Base-by-base conservation (phyloP, 1,284 basidiomycete species). In the Entoloma clypeatum region DNA sequence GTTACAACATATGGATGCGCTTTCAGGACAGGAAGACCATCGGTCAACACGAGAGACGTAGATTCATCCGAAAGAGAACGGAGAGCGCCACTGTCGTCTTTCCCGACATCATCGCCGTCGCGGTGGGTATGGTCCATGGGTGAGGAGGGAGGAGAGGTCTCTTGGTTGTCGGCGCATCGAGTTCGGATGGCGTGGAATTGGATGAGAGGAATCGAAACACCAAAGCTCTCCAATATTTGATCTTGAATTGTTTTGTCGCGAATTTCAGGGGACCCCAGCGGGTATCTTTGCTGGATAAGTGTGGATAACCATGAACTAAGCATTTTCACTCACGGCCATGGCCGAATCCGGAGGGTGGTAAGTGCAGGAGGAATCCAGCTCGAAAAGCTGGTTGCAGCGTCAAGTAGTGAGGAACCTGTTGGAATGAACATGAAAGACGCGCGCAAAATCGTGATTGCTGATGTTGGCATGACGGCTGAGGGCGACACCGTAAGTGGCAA, bases 341-440 rank as follows among this genome's bases (percentile, higher is more conserved):
- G 29, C 26, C 59, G 54, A 25, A 51, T 48, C 7, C 58, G 48
- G 11, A 58, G 57, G 4, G 47, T 29, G 1, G 48, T 41, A 23
- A 61, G 38, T 24, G 18, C 31, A 7, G 48, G 36, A 11, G 62
- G 60, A 16, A 53, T 50, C 56, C 62, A 64, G 9, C 51, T 57
- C 7, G 61, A 58, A 41, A 54, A 60, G 27, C 56, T 54, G 1
- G 44, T 50, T 1, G 56, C 49, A 33, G 55, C 37, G 35, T 61
- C 54, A 7, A 62, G 31, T 7, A 55, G 50, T 4, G 63, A 63
- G 4, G 61, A 57, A 0, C 56, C 50, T 2, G 51, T 50, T 1
- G 61, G 62, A 43, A 62, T 50, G 5, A 60, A 50, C 13, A 60
- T 56, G 13, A 66, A 60, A 8, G 61, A 60, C 5, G 55, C 64